Percentiles rank a stretch among this genome's conserved stretches.
phyloP scores from a whole-genome alignment of 2,329 filamentous ascomycete species.

The Cladosporium sp. region DNA sequence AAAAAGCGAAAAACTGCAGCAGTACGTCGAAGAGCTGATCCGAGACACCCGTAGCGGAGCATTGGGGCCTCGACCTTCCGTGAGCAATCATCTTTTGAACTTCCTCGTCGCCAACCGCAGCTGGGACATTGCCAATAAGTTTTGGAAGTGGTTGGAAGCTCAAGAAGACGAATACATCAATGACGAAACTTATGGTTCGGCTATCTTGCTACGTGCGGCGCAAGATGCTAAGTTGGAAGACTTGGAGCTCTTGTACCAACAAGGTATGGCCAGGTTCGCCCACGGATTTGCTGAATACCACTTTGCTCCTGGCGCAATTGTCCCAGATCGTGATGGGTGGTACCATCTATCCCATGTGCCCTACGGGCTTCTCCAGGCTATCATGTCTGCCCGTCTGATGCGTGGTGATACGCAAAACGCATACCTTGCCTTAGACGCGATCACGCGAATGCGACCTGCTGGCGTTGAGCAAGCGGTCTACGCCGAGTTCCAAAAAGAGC shows the following conservation, averaged over 20 bases:
- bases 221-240: conserved; percentile 37
- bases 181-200: conserved; percentile 44
- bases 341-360: conserved; percentile 22
- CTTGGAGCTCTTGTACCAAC: conserved; percentile 43
- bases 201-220: conserved; percentile 46
- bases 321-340: conserved; percentile 38
- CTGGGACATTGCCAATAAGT: conserved; percentile 35
- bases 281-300: conserved; percentile 46
- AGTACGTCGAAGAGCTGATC: conserved; percentile 37
- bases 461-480: conserved; percentile 31
- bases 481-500: conserved; percentile 41
- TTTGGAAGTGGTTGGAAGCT: conserved; percentile 47
- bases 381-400: conserved; percentile 44
- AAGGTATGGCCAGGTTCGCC: conserved; percentile 45
- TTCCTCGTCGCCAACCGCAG: neutral
- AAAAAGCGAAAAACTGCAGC: conserved; percentile 14
- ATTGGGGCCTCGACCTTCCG: conserved; percentile 19
- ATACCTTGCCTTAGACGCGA: conserved; percentile 49
- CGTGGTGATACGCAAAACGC: conserved; percentile 44
- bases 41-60: conserved; percentile 35
- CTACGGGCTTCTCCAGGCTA: conserved; percentile 44
- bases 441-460: conserved; percentile 43
- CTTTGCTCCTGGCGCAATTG: conserved; percentile 43
- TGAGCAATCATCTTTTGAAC: neutral
- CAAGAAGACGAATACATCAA: conserved; percentile 41